These are phyloP conservation scores for Metarhizium sp. DNA, from an alignment of 2,329 filamentous ascomycete species.

Conservation along the genomic window DNA sequence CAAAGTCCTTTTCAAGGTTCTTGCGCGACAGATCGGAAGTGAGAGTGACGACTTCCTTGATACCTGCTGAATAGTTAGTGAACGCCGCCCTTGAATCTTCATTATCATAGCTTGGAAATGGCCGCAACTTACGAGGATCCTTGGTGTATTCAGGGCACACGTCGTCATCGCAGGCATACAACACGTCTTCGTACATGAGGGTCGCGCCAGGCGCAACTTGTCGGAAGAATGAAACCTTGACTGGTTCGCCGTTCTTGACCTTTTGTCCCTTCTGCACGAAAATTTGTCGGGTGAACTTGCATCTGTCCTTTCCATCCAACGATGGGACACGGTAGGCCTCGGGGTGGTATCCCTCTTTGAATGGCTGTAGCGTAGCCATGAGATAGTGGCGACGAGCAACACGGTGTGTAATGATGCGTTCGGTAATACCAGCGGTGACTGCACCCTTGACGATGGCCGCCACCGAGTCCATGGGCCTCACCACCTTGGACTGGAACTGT, in stretches of 20 bases:
- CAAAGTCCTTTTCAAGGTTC: constrained; percentile 98
- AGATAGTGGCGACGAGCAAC: constrained; percentile 96
- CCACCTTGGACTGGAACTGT: constrained; percentile 97
- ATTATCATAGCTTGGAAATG: background rate
- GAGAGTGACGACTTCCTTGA: constrained; percentile 97
- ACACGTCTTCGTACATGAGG: constrained; percentile 97
- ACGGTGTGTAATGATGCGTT: constrained; percentile 92
- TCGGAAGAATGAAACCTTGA: constrained; percentile 97
- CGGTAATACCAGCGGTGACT: constrained; percentile 94
- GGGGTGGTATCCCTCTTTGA: constrained; percentile 97
- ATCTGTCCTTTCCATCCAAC: constrained; percentile 92
- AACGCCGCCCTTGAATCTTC: background rate
- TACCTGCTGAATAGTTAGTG: constrained; percentile 50
- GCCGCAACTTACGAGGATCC: constrained; percentile 76
- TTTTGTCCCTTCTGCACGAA: constrained; percentile 98
- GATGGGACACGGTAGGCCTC: constrained; percentile 97
- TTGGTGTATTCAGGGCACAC: constrained; percentile 98
- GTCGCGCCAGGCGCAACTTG: constrained; percentile 95
- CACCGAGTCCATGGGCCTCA: constrained; percentile 97
- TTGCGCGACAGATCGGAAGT: constrained; percentile 95
- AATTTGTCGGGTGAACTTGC: constrained; percentile 97
- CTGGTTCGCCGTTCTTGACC: constrained; percentile 97
- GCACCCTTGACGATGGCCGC: constrained; percentile 98
- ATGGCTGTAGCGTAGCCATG: constrained; percentile 96
- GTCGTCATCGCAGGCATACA: constrained; percentile 96